Conservation (phyloP, 202 grass and related monocot species). For the Digitaria exilis region DNA sequence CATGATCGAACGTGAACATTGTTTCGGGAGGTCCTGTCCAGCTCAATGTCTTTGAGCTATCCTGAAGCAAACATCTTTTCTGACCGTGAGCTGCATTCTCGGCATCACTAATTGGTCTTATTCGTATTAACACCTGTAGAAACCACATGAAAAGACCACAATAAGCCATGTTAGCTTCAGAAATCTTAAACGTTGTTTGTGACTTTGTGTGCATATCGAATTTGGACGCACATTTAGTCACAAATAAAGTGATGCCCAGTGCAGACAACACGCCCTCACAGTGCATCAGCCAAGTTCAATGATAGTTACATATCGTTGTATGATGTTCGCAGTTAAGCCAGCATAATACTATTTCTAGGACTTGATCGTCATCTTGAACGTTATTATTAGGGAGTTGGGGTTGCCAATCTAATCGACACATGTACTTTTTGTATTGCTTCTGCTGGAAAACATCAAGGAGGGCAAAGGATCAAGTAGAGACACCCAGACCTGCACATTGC, state of each 20-base stretch:
- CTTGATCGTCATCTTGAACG: neutral
- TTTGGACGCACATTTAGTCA: neutral
- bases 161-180: neutral
- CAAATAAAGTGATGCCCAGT: neutral
- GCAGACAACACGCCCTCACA: neutral
- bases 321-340: neutral
- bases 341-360: neutral
- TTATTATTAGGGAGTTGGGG: neutral
- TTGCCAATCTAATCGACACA: neutral
- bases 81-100: slow-evolving; percentile 61
- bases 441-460: neutral
- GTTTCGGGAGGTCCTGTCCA: slow-evolving; percentile 82
- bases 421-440: neutral
- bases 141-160: slow-evolving; percentile 6
- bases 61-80: slow-evolving; percentile 75
- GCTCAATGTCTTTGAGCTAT: slow-evolving; percentile 77
- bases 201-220: neutral
- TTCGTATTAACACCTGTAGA: slow-evolving; percentile 69
- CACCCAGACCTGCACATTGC: slow-evolving; percentile 74
- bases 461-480: neutral
- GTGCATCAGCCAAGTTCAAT: neutral
- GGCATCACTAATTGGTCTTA: slow-evolving; percentile 63
- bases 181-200: neutral
- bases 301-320: neutral
- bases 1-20: slow-evolving; percentile 87